phyloP scores from a whole-genome alignment of 805 yeast species.

The Brettanomyces naardenensis region DNA sequence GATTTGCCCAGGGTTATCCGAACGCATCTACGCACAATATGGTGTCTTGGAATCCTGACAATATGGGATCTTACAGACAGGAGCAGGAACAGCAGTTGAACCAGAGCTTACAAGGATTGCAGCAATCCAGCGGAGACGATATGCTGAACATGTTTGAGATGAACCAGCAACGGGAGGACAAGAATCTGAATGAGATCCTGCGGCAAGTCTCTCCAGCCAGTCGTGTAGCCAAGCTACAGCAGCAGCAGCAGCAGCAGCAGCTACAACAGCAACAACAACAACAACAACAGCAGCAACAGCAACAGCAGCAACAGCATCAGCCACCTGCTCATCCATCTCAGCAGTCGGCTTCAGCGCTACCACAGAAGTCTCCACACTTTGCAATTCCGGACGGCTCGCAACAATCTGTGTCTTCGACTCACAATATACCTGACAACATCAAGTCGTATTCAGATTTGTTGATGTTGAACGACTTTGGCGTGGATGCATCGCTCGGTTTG shows the following conservation, averaged over 20 bases:
- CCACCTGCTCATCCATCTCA: constrained; percentile 1
- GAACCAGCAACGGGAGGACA: constrained; percentile 9
- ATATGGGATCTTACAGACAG: constrained; percentile 14
- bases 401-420: no score
- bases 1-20: not conserved
- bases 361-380: not conserved
- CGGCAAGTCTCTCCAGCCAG: constrained; percentile 5
- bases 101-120: constrained; percentile 7
- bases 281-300: constrained; percentile 11
- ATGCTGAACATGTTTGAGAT: not conserved
- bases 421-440: constrained; percentile 4
- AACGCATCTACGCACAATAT: not conserved
- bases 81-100: constrained; percentile 13
- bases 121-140: not conserved
- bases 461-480: constrained; percentile 52
- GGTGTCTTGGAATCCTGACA: constrained; percentile 15
- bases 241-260: constrained; percentile 18
- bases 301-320: constrained; percentile 8
- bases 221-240: no score
- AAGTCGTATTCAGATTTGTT: constrained; percentile 24
- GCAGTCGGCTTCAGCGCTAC: not conserved
- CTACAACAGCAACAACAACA: constrained; percentile 12
- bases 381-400: not conserved
- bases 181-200: constrained; percentile 10
- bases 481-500: constrained; percentile 73